Conservation (phyloP, 768 basidiomycete genomes). For the Lyophyllum atratum region DNA sequence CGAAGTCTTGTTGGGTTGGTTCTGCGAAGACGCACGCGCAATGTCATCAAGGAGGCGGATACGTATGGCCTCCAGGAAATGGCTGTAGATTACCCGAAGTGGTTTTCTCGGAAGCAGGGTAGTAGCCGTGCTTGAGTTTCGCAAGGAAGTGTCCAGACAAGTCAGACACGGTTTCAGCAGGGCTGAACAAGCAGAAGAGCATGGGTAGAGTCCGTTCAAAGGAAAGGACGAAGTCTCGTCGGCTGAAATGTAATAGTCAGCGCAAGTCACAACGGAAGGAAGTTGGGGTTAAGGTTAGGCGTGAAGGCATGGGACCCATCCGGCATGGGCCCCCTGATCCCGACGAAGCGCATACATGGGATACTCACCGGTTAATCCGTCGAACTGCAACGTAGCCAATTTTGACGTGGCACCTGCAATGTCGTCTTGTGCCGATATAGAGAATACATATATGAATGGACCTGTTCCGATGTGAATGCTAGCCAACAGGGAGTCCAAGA, state of each 20-base stretch:
- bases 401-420: slow-evolving; percentile 29
- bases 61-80: slow-evolving; percentile 68
- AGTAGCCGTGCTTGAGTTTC: slow-evolving; percentile 16
- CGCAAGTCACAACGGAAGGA: not conserved
- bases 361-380: slow-evolving; percentile 54
- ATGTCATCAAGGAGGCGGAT: slow-evolving; percentile 55
- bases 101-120: slow-evolving; percentile 43
- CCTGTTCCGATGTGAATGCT: slow-evolving; percentile 48
- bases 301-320: not conserved
- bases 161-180: slow-evolving; percentile 37
- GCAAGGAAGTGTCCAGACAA: slow-evolving; percentile 30
- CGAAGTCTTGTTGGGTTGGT: slow-evolving; percentile 25
- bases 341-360: not conserved
- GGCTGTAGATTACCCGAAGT: slow-evolving; percentile 44
- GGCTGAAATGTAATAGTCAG: slow-evolving; percentile 30
- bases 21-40: slow-evolving; percentile 38
- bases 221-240: slow-evolving; percentile 44
- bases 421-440: slow-evolving; percentile 39
- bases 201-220: slow-evolving; percentile 54
- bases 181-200: slow-evolving; percentile 47
- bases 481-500: slow-evolving; percentile 54
- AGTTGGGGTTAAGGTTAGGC: slow-evolving; percentile 25
- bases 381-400: slow-evolving; percentile 43
- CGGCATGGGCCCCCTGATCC: not conserved
- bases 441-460: slow-evolving; percentile 60